Evolutionary conservation across 2,329 filamentous ascomycete genomes (phyloP), one percentile per base, ranked within the genome.

Genomic region (Calcarisporium arbuscula): DNA sequence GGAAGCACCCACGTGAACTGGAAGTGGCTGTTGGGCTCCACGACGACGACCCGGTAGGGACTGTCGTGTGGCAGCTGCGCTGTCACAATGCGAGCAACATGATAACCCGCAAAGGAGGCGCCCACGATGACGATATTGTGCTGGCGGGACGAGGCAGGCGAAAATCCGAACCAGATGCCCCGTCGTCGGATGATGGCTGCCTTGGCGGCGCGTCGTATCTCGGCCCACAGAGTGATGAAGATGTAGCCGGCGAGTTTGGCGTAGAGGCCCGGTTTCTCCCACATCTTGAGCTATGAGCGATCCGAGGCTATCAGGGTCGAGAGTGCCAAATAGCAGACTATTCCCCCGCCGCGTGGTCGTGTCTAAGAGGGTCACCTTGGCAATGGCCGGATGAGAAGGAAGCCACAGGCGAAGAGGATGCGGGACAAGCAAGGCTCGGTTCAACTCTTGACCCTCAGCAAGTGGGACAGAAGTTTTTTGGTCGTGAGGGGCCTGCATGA

Each of bases 1-100:
- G 77, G 77, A 23, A 80, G 64, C 10, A 70, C 65, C 64, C 74
- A 81, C 0, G 72, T 70, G 45, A 73, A 77, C 42, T 80, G 69
- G 50, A 80, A 75, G 51, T 80, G 75, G 4, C 64, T 68, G 48
- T 76, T 74, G 29, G 68, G 71, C 51, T 82, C 77, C 19, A 81
- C 49, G 4, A 80, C 56, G 0, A 80, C 56, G 5, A 78, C 65
- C 5, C 64, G 62, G 49, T 68, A 76, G 8, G 49, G 54, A 21
- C 57, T 61, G 21, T 65, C 54, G 0, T 64, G 60, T 0, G 73
- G 68, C 0, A 80, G 51, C 5, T 62, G 57, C 16, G 60, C 53
- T n/a, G 66, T 59, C 5, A 80, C 62, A 8, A 62, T 54, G n/a
- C 60, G 59, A 1, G 66, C 66, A 6, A 65, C 61, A 28, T 68